A percentile compares a stretch with the other conserved stretches of the same genome.
Conservation (phyloP, 2,329 filamentous ascomycete genomes). For the Beauveria medogensis region DNA sequence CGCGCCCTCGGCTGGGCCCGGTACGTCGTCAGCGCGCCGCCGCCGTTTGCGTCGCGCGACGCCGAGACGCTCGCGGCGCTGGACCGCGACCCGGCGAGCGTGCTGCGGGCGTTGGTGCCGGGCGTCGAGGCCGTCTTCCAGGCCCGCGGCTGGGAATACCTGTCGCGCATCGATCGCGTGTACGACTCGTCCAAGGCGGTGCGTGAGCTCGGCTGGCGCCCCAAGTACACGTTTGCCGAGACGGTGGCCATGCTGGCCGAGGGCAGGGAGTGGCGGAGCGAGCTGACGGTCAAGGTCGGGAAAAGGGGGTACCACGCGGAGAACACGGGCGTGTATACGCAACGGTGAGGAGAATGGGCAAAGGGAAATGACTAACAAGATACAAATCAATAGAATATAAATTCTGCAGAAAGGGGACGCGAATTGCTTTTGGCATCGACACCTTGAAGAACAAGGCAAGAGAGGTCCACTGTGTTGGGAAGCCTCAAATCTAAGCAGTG, state of each 20-base stretch:
- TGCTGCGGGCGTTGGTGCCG: conserved; percentile 17
- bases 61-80: conserved; percentile 24
- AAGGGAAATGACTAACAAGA: neutral
- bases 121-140: conserved; percentile 2
- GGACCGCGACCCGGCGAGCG: conserved; percentile 24
- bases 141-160: conserved; percentile 27
- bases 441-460: no score
- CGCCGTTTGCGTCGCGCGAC: conserved; percentile 20
- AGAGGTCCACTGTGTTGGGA: no score
- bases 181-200: conserved; percentile 36
- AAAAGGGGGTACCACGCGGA: conserved; percentile 37
- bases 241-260: conserved; percentile 25
- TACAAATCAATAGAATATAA: no score
- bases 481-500: no score
- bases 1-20: conserved; percentile 26
- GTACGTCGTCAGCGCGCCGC: conserved; percentile 37
- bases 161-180: conserved; percentile 33
- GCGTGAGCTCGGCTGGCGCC: conserved; percentile 33
- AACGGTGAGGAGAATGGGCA: conserved; percentile 16
- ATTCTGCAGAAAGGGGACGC: no score
- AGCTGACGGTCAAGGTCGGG: conserved; percentile 30
- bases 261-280: conserved; percentile 32
- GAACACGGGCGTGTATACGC: conserved; percentile 36
- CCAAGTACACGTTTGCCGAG: conserved; percentile 31
- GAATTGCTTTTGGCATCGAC: no score